Percentiles rank a stretch among this genome's conserved stretches.
These are phyloP conservation scores for Aspergillus panamensis DNA, from an alignment of 495 filamentous ascomycete species.

Conservation along the genomic window DNA sequence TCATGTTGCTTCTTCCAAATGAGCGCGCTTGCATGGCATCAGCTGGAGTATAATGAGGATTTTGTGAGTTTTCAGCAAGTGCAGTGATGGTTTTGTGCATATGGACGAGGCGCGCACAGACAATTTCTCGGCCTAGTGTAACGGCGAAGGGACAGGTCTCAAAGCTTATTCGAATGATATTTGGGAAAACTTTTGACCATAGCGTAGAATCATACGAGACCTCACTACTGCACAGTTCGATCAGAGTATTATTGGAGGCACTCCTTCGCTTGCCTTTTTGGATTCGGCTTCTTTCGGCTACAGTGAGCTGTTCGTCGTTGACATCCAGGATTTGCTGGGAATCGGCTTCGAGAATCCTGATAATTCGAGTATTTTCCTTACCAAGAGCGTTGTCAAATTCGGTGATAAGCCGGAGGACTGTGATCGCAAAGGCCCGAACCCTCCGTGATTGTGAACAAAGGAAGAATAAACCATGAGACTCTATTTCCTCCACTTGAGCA, in stretches of 20 bases:
- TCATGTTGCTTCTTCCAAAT: conserved; percentile 60
- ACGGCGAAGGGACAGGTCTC: conserved; percentile 89
- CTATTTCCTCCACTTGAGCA: conserved; percentile 92
- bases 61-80: conserved; percentile 69
- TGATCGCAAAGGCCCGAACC: conserved; percentile 87
- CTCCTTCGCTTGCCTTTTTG: conserved; percentile 87
- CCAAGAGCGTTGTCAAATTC: conserved; percentile 90
- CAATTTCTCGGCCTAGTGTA: conserved; percentile 81
- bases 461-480: conserved; percentile 97
- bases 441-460: conserved; percentile 89
- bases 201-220: conserved; percentile 89
- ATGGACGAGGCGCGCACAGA: conserved; percentile 86
- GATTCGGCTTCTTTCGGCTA: conserved; percentile 87
- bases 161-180: conserved; percentile 85
- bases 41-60: conserved; percentile 54
- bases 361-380: conserved; percentile 75
- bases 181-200: conserved; percentile 98
- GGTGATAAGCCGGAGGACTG: conserved; percentile 83
- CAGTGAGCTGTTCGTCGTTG: conserved; percentile 86
- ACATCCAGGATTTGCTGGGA: conserved; percentile 84
- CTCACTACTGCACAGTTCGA: conserved; percentile 94
- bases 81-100: conserved; percentile 81
- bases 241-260: conserved; percentile 77
- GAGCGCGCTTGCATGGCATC: conserved; percentile 48
- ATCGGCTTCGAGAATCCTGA: conserved; percentile 87